Evolutionary conservation across 805 yeast genomes (phyloP), one percentile per base, ranked within the genome.

Genomic region (Ogataea paradorogensis): DNA sequence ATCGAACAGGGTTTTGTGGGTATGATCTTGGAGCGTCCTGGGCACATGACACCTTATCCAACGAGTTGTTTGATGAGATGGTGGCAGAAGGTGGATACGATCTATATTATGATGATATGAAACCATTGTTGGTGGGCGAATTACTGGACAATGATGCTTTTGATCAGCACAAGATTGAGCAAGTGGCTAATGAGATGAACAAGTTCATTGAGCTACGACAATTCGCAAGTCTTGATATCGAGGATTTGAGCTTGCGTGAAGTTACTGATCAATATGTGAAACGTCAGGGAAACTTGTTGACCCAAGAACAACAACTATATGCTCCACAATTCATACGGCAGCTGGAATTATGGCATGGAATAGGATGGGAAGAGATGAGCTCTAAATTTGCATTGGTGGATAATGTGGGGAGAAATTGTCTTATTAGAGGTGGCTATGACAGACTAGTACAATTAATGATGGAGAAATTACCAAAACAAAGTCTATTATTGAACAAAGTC

Each of bases 11-110:
- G 5, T 53, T 61, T 11, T 42, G 52, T 20, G 53, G 62, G 3
- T 81, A 82, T 51, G 95, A 88, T 56, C 48, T 87, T n/a, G 96
- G 96, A 1, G 96, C 95, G 0, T 76, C 89, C 4, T 89, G 96
- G 96, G 85, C 84, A 55, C 96, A 89, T 56, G 95, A 87, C 49
- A 78, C 89, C 0, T 62, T 87, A 27, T 68, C 73, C 24, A 89
- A 89, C 56, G 71, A 73, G 2, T 65, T 84, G 15, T 81, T 86
- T 51, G 70, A 73, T 30, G 75, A 73, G 40, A 78, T 68, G 6
- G 59, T 55, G 6, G 50, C 39, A 1, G 38, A 39, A 4, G 41
- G 32, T 3, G 35, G 47, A 4, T 38, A 57, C 27, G 59, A 53
- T 20, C 35, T 65, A 3, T 61, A 60, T 35, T 65, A 61, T 29